Conservation (phyloP, 345 rosid genomes). For the Streptanthus diversifolius region DNA sequence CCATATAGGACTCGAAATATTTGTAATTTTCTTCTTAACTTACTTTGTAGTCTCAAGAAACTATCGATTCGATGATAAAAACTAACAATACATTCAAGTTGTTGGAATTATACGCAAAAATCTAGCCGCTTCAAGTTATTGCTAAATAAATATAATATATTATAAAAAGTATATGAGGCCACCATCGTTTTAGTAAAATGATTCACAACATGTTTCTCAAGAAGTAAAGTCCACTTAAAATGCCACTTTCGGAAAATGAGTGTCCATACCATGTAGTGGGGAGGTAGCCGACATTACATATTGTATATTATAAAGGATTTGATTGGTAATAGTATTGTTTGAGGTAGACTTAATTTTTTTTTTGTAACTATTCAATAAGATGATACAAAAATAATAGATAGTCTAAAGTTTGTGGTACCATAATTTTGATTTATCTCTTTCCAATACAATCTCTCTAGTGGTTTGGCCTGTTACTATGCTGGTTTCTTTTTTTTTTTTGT, state of each 20-base stretch:
- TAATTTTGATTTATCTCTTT: neutral
- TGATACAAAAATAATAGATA: neutral
- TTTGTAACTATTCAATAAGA: neutral
- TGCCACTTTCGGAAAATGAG: slow-evolving; percentile 20
- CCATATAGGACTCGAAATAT: neutral
- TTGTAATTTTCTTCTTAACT: neutral
- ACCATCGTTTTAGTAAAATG: neutral
- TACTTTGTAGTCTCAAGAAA: neutral
- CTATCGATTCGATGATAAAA: neutral
- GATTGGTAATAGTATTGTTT: neutral
- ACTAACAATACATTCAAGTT: neutral
- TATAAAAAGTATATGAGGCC: neutral
- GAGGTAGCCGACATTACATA: slow-evolving; percentile 31
- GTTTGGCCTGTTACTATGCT: neutral
- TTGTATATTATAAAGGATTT: neutral
- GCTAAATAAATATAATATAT: neutral
- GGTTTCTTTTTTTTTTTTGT: neutral
- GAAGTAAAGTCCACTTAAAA: slow-evolving; percentile 28
- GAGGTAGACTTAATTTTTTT: neutral
- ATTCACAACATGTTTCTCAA: neutral
- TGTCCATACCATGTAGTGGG: slow-evolving; percentile 27
- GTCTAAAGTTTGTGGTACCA: neutral
- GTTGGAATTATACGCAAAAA: neutral
- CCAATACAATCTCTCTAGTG: neutral
- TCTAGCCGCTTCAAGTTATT: neutral